These are phyloP conservation scores for Apiotrichum sp. DNA, from an alignment of 1,284 basidiomycete species.

Conservation along the genomic window DNA sequence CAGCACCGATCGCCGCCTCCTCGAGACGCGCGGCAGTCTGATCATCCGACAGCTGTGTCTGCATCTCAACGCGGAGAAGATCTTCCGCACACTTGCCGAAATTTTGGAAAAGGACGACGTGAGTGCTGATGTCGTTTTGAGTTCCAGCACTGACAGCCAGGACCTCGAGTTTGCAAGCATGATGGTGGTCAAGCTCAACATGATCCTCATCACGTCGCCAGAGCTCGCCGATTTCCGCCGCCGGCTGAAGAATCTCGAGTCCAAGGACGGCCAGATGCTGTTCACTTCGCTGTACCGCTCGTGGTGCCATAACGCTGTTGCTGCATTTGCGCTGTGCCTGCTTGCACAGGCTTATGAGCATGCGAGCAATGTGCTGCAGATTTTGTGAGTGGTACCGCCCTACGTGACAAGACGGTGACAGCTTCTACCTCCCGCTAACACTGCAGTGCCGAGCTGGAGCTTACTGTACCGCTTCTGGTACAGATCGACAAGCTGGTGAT, in stretches of 20 bases:
- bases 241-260: constrained; percentile 86
- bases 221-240: constrained; percentile 91
- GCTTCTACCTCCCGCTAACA: not conserved
- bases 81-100: constrained; percentile 93
- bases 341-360: constrained; percentile 98
- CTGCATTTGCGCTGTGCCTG: constrained; percentile 91
- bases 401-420: not conserved
- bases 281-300: constrained; percentile 91
- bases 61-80: constrained; percentile 89
- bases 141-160: constrained; percentile 44
- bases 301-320: constrained; percentile 98
- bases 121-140: constrained; percentile 21
- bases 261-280: constrained; percentile 83
- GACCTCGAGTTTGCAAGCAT: constrained; percentile 95
- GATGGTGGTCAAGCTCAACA: constrained; percentile 94
- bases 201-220: constrained; percentile 93
- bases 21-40: constrained; percentile 88
- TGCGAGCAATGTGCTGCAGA: constrained; percentile 91
- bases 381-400: constrained; percentile 62
- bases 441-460: constrained; percentile 83
- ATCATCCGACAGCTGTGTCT: constrained; percentile 94
- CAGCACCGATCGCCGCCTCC: constrained; percentile 81
- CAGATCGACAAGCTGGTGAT: constrained; percentile 98
- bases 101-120: constrained; percentile 97
- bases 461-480: constrained; percentile 88